Evolutionary conservation across 2,329 filamentous ascomycete species (phyloP).

Genomic region (Rhynchosporium agropyri): DNA sequence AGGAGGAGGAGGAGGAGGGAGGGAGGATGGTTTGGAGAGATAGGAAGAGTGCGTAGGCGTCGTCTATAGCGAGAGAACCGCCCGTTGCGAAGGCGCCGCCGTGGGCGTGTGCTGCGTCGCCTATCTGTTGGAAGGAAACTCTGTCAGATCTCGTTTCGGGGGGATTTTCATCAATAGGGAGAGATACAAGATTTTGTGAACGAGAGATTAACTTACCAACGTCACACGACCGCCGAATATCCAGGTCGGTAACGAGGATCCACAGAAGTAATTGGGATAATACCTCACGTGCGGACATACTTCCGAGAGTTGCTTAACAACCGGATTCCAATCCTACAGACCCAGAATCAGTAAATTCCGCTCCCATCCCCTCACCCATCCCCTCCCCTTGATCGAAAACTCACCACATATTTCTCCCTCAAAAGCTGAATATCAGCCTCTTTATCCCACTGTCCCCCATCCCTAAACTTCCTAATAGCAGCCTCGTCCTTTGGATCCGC

Average conservation of each 20-base stretch:
- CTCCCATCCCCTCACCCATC: not conserved
- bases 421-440: slow-evolving; percentile 39
- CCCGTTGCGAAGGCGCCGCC: slow-evolving; percentile 46
- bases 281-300: slow-evolving; percentile 41
- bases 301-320: slow-evolving; percentile 42
- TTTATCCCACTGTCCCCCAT: slow-evolving; percentile 38
- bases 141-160: not conserved
- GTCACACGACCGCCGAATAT: slow-evolving; percentile 41
- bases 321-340: slow-evolving; percentile 43
- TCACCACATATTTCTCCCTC: slow-evolving; percentile 38
- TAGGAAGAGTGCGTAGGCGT: slow-evolving; percentile 43
- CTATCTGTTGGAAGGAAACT: slow-evolving; percentile 28
- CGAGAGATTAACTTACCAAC: slow-evolving; percentile 22
- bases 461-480: slow-evolving; percentile 22
- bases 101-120: slow-evolving; percentile 46
- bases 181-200: not conserved
- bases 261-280: slow-evolving; percentile 44
- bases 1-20: not conserved
- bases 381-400: not conserved
- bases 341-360: not conserved
- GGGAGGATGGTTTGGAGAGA: slow-evolving; percentile 30
- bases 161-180: not conserved
- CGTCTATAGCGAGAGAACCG: slow-evolving; percentile 46
- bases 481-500: slow-evolving; percentile 37
- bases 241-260: slow-evolving; percentile 40